phyloP scores from a whole-genome alignment of 345 rosid species.

The Zanthoxylum bungeanum region DNA sequence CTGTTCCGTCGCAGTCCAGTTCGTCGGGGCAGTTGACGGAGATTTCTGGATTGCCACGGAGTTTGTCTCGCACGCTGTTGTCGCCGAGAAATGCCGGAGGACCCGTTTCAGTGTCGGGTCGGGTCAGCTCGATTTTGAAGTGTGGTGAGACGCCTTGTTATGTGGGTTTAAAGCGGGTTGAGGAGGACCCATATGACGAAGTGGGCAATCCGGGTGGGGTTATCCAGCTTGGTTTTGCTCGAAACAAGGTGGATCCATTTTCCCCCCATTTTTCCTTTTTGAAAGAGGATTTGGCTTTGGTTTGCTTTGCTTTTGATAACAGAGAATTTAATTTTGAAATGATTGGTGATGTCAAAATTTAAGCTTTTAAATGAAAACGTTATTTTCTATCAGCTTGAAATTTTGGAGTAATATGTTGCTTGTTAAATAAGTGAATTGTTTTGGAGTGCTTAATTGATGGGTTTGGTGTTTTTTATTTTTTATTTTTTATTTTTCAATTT shows the following conservation, averaged over 20 bases:
- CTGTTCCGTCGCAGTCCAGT: constrained; percentile 40
- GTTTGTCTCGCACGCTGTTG: constrained; percentile 52
- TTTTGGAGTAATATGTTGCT: not conserved
- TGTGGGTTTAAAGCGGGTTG: constrained; percentile 50
- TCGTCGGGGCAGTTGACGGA: constrained; percentile 55
- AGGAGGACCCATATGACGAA: constrained; percentile 71
- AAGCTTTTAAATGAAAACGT: not conserved
- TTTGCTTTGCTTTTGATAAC: not conserved
- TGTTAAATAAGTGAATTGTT: too few relatives aligned
- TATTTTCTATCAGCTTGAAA: not conserved
- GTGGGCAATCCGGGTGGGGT: constrained; percentile 64
- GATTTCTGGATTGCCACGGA: constrained; percentile 51
- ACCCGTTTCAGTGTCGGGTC: constrained; percentile 53
- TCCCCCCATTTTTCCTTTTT: not conserved
- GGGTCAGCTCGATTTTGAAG: constrained; percentile 49
- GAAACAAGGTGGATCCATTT: constrained; percentile 47
- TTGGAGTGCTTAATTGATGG: constrained; percentile 4
- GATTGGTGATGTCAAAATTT: not conserved
- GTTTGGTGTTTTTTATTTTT: not conserved
- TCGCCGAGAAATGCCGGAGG: constrained; percentile 69
- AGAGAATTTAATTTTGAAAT: not conserved
- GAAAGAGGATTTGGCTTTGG: not conserved
- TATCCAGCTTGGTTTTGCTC: constrained; percentile 70
- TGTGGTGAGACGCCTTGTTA: constrained; percentile 49
- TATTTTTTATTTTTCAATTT: too few relatives aligned